These are phyloP conservation scores for Cystofilobasidium ferigula DNA, from an alignment of 768 basidiomycete species.

Conservation along the genomic window DNA sequence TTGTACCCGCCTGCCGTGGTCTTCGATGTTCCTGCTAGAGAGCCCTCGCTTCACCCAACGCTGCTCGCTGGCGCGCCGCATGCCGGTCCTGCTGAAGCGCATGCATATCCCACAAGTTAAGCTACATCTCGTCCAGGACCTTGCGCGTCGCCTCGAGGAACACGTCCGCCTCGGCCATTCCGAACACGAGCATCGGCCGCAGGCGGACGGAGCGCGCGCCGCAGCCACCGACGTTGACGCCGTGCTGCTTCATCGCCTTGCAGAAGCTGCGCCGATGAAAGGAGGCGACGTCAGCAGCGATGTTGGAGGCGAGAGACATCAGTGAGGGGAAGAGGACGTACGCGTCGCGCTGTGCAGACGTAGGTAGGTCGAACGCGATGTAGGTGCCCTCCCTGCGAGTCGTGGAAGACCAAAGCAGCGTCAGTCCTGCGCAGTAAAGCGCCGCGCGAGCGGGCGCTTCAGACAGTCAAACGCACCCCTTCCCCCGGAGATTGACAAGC, in stretches of 20 bases:
- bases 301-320: neutral
- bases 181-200: conserved; percentile 40
- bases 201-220: conserved; percentile 33
- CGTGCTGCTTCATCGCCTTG: conserved; percentile 33
- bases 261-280: neutral
- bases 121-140: conserved; percentile 28
- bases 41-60: no score
- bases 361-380: conserved; percentile 38
- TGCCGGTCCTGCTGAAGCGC: no score
- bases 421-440: neutral
- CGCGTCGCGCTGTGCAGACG: conserved; percentile 32
- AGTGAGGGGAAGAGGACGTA: conserved; percentile 29
- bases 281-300: neutral
- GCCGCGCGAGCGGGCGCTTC: neutral
- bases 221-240: conserved; percentile 40
- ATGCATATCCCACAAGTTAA: no score
- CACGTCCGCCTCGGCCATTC: conserved; percentile 34
- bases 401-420: neutral
- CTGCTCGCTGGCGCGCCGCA: no score
- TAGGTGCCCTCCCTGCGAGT: conserved; percentile 36
- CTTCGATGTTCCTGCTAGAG: no score
- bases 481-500: conserved; percentile 32
- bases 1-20: no score
- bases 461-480: conserved; percentile 27
- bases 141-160: conserved; percentile 30